These are phyloP conservation scores for Halenospora varia DNA, from an alignment of 495 filamentous ascomycete genomes.

Conservation along the genomic window DNA sequence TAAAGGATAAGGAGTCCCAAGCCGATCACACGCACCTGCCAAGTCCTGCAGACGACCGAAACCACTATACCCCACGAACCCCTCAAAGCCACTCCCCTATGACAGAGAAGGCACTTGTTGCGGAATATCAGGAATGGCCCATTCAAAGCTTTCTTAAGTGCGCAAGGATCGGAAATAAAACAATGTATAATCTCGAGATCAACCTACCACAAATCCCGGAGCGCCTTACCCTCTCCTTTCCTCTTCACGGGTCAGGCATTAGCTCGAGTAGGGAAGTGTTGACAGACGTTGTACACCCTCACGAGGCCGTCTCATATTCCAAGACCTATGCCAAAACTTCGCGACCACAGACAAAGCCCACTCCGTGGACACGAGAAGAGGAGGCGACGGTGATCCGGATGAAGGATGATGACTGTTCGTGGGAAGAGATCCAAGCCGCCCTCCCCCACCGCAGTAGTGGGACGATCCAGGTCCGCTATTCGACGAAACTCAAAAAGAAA, in stretches of 20 bases:
- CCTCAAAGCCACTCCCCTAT: too few relatives aligned
- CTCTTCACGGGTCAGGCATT: not conserved
- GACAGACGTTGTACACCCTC: not conserved
- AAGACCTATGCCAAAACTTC: too few relatives aligned
- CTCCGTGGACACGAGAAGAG: not conserved
- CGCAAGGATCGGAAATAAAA: too few relatives aligned
- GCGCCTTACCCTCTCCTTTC: conserved; percentile 1
- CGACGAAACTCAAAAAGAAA: too few relatives aligned
- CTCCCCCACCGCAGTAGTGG: conserved; percentile 1
- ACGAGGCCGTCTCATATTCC: not conserved
- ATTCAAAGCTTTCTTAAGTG: too few relatives aligned
- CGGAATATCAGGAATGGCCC: too few relatives aligned
- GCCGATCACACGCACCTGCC: not conserved
- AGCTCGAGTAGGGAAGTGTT: not conserved
- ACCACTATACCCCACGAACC: too few relatives aligned
- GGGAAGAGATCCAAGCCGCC: conserved; percentile 5
- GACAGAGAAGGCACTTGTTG: too few relatives aligned
- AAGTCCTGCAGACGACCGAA: too few relatives aligned
- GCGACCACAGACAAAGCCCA: not conserved
- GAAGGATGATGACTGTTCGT: not conserved
- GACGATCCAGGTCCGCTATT: too few relatives aligned
- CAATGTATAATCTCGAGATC: conserved; percentile 14
- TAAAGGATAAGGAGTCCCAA: not conserved
- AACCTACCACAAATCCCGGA: conserved; percentile 4
- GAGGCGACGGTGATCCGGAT: conserved; percentile 2